Conservation (phyloP, 331 rosid species). For the Prunus yedoensis region DNA sequence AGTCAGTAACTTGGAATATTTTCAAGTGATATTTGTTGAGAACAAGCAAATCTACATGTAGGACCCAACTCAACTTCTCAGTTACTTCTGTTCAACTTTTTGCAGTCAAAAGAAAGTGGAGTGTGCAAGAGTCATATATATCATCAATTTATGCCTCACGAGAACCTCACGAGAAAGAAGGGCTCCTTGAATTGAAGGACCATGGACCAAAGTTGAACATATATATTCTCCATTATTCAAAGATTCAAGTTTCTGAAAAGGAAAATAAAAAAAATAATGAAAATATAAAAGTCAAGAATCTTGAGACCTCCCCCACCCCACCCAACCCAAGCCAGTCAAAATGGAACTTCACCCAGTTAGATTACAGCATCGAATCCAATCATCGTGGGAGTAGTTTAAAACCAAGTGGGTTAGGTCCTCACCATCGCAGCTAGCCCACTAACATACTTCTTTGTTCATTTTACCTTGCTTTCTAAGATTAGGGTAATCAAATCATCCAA, state of each 20-base stretch:
- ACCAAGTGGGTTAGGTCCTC: slow-evolving; percentile 59
- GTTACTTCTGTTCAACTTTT: slow-evolving; percentile 33
- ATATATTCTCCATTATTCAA: slow-evolving; percentile 47
- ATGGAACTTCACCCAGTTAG: neutral
- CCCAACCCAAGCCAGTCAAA: neutral
- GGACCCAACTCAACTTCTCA: slow-evolving; percentile 48
- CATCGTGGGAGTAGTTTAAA: slow-evolving; percentile 27
- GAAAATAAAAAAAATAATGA: neutral
- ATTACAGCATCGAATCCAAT: slow-evolving; percentile 50
- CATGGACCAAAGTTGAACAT: slow-evolving; percentile 35
- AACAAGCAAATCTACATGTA: slow-evolving; percentile 48
- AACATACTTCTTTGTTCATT: neutral
- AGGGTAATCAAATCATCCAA: slow-evolving; percentile 24
- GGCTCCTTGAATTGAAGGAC: slow-evolving; percentile 32
- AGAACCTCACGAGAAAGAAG: slow-evolving; percentile 28
- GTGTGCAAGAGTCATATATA: slow-evolving; percentile 21
- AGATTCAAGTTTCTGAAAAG: slow-evolving; percentile 30
- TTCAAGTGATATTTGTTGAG: slow-evolving; percentile 33
- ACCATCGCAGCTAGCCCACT: slow-evolving; percentile 4
- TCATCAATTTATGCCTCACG: slow-evolving; percentile 29
- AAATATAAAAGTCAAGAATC: slow-evolving; percentile 24
- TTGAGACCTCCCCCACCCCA: slow-evolving; percentile 32
- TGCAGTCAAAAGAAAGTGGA: slow-evolving; percentile 53
- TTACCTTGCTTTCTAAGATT: slow-evolving; percentile 27
- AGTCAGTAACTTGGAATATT: slow-evolving; percentile 13